Evolutionary conservation across 768 basidiomycete species (phyloP), one percentile per base, ranked within the genome.

Genomic region (Hortiboletus campestris): DNA sequence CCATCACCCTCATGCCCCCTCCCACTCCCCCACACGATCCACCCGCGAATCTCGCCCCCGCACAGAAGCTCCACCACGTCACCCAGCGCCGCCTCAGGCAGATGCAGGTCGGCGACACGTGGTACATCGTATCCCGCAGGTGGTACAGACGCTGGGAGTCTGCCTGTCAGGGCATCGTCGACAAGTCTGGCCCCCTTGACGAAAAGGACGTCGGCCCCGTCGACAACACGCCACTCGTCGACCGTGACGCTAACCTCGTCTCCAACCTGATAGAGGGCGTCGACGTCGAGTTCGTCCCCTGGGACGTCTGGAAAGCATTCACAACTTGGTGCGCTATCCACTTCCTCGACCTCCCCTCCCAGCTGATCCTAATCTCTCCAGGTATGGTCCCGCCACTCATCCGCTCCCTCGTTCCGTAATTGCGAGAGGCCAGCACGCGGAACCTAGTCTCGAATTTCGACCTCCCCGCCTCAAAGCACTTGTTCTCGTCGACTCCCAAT

Each of bases 111-210:
- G 88, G 88, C 43, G 84, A 92, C 48, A 84, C 78, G 10, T 94
- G 92, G 92, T 93, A 83, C 72, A 73, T 95, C 46, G 77, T 95
- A 29, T 78, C 85, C 20, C 72, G 80, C 46, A 62, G 64, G 20
- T 96, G 93, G 93, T 89, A 81, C 75, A 80, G 80, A 55, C 81
- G 84, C 34, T 95, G 89, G 87, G 72, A 78, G 58, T 83, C 81
- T 63, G 91, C 89, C 12, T 86, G 86, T 65, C 78, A 82, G 0
- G 89, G 88, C 29, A 72, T 83, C 59, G 66, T 76, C 28, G 86
- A 88, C 76, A 91, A 89, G 72, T 79, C 86, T 63, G 88, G 84
- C 17, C 67, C 73, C 2, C 66, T 89, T 32, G 74, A 78, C 32
- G 86, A 89, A 68, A 70, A 79, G 22, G 79, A 86, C 56, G 68